Conservation (phyloP, 805 yeast species). For the Candida loeiensis region DNA sequence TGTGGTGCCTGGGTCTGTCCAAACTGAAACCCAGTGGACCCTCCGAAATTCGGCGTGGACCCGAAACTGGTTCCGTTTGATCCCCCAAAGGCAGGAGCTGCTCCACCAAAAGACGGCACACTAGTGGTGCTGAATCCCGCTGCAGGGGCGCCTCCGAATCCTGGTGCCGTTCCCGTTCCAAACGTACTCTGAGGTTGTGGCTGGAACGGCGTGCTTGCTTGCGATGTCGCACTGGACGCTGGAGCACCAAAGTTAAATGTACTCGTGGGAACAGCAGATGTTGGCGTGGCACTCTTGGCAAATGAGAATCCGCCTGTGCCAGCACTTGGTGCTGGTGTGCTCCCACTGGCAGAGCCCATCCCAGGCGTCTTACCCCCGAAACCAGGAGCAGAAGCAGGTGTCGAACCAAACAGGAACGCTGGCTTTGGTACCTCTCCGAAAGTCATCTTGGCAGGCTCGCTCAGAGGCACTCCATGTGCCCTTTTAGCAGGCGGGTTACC, state of each 20-base stretch:
- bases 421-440: too few relatives aligned
- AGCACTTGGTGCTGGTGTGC: constrained; percentile 4
- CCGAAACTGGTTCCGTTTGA: constrained; percentile 1
- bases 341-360: background rate
- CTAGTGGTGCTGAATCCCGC: background rate
- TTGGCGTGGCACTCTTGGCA: constrained; percentile 4
- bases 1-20: constrained; percentile 2
- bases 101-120: background rate
- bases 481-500: background rate
- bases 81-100: background rate
- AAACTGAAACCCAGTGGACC: background rate
- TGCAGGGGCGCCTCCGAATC: background rate
- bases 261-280: background rate
- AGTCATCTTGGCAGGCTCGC: constrained; percentile 6
- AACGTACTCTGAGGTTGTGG: constrained; percentile 2
- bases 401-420: constrained; percentile 8
- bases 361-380: background rate
- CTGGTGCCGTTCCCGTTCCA: constrained; percentile 1
- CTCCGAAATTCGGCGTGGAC: background rate
- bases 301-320: constrained; percentile 1
- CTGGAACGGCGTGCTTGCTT: background rate
- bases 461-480: background rate
- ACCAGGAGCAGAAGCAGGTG: constrained; percentile 3
- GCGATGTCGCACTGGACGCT: background rate
- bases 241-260: constrained; percentile 2